Evolutionary conservation across 2,329 filamentous ascomycete species (phyloP).

Genomic region (Furcasterigmium furcatum): DNA sequence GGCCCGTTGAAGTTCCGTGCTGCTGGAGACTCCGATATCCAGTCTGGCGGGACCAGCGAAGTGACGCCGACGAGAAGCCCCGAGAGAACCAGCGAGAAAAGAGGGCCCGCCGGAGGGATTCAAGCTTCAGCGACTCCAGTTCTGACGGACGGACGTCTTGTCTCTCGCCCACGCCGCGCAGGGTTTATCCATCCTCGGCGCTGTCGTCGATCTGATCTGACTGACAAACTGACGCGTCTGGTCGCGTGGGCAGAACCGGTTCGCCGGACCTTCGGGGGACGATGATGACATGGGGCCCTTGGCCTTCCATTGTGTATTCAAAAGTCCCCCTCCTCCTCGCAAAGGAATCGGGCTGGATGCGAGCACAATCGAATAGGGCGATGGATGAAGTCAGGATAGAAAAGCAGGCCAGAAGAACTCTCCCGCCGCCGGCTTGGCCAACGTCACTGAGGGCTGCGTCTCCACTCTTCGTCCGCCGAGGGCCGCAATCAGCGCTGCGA

Average conservation of each 20-base stretch:
- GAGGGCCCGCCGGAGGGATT: neutral
- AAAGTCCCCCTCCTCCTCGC: no score
- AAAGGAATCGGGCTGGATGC: no score
- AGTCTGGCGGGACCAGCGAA: neutral
- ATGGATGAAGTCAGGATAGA: neutral
- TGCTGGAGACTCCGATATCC: neutral
- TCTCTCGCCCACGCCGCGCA: no score
- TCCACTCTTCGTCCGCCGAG: neutral
- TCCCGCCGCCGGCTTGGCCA: neutral
- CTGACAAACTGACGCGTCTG: no score
- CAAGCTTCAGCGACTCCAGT: no score
- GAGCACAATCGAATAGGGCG: no score
- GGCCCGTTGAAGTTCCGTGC: no score
- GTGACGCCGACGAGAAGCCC: neutral
- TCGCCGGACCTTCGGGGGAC: neutral
- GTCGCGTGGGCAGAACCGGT: neutral
- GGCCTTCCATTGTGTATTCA: neutral
- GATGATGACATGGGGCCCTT: neutral
- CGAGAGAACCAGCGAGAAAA: constrained; percentile 1
- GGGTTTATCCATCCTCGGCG: no score
- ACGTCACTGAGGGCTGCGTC: neutral
- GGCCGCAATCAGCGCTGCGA: neutral
- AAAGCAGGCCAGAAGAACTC: neutral
- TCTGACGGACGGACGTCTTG: no score
- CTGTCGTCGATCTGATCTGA: no score